Evolutionary conservation across 2,329 filamentous ascomycete species (phyloP), one percentile per base, ranked within the genome.

Genomic region (Calonectria hongkongensis): DNA sequence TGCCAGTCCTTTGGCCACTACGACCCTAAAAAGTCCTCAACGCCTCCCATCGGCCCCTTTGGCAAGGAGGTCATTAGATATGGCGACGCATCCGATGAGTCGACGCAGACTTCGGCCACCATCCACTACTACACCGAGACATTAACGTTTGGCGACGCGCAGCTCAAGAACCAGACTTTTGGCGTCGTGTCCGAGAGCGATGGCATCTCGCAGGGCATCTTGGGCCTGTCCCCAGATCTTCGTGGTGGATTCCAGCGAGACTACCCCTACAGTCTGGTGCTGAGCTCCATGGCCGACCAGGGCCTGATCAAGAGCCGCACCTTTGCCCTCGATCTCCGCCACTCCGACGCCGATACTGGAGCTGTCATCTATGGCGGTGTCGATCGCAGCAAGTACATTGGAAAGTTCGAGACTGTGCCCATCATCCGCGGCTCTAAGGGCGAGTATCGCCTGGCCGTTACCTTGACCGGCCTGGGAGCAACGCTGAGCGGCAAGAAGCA

Each of bases 291-390:
- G 79, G 83, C 84, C 1, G 77, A 82, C 0, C 86, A 89, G 74
- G 86, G 86, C 18, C 76, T 88, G 41, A 89, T 89, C 69, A 82
- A 85, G 54, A 88, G 86, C 69, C 86, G 86, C n/a, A 82, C 87
- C 43, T 90, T 90, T 76, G 83, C 87, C 7, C 82, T 90, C 28
- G 88, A 90, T 66, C 80, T 90, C 18, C 87, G 88, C 4, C 84
- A 85, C 65, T 75, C 84, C 48, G 85, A 85, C 15, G 80, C 83
- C 13, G 76, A 84, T 16, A 84, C 83, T 4, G 89, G 89, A 39
- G 86, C 88, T 65, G 78, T 90, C 70, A 88, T 89, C 66, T 90
- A 89, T 71, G 89, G 89, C 36, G 89, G 89, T 15, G 76, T 90
- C 13, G 88, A 90, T 72, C 86, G 84, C 21, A 88, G 83, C 78